phyloP scores from a whole-genome alignment of 2,329 filamentous ascomycete species.

The Colletotrichum falcatum region DNA sequence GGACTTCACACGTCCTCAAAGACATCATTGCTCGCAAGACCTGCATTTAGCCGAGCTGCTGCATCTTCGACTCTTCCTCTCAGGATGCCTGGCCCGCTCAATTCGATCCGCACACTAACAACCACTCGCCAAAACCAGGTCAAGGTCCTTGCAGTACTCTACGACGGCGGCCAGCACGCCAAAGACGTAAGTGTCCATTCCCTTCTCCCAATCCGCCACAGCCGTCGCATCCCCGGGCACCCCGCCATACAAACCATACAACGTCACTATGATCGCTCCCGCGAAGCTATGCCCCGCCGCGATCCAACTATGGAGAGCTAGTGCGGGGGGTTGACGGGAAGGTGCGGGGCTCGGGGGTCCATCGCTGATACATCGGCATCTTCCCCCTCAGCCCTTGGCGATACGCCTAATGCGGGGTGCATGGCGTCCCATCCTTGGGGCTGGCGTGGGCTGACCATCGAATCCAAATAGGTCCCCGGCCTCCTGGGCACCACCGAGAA shows the following conservation, averaged over 20 bases:
- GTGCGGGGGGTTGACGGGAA: slow-evolving; percentile 39
- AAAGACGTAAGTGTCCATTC: slow-evolving; percentile 72
- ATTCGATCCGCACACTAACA: slow-evolving; percentile 71
- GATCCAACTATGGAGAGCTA: slow-evolving; percentile 19
- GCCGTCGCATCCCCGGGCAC: neutral
- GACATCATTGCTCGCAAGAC: slow-evolving; percentile 41
- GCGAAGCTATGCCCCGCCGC: slow-evolving; percentile 34
- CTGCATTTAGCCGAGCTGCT: slow-evolving; percentile 38
- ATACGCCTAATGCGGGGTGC: slow-evolving; percentile 37
- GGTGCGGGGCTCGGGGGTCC: slow-evolving; percentile 40
- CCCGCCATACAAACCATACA: slow-evolving; percentile 14
- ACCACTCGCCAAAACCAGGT: slow-evolving; percentile 69
- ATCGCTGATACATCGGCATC: slow-evolving; percentile 42
- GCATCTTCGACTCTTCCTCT: slow-evolving; percentile 53
- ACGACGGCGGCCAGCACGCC: slow-evolving; percentile 92
- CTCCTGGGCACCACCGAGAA: slow-evolving; percentile 97
- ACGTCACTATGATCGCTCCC: slow-evolving; percentile 38
- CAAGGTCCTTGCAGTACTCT: slow-evolving; percentile 94
- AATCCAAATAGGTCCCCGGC: slow-evolving; percentile 70
- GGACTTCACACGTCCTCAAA: slow-evolving; percentile 46
- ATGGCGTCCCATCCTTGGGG: slow-evolving; percentile 23
- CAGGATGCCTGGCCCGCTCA: slow-evolving; percentile 52
- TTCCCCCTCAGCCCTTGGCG: slow-evolving; percentile 28
- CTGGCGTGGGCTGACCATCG: slow-evolving; percentile 18
- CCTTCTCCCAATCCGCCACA: neutral